Percentiles rank a stretch among this genome's conserved stretches.
Evolutionary conservation across 73 alveolate genomes (phyloP).

Genomic region (Paramecium sonneborni): DNA sequence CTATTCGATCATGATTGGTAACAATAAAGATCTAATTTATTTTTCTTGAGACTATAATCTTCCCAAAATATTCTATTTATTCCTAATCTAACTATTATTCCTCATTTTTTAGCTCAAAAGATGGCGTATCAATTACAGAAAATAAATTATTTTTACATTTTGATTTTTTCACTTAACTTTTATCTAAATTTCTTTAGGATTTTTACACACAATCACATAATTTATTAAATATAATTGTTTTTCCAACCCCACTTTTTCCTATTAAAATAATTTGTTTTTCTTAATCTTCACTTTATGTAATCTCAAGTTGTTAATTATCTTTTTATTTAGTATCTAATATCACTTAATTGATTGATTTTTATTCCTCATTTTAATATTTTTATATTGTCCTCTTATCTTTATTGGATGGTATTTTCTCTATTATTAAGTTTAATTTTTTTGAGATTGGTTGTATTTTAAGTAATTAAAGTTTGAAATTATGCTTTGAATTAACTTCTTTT

Average conservation of each 20-base stretch:
- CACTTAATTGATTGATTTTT: too few species aligned
- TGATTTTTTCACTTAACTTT: too few species aligned
- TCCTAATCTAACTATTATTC: neutral
- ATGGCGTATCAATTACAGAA: neutral
- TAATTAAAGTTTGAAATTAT: too few species aligned
- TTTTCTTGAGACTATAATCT: neutral
- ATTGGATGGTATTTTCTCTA: too few species aligned
- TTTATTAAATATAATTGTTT: neutral
- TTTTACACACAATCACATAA: neutral
- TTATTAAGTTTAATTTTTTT: too few species aligned
- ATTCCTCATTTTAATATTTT: too few species aligned
- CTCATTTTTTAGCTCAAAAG: neutral
- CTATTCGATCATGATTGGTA: neutral
- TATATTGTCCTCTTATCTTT: too few species aligned
- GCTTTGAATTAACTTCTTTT: too few species aligned
- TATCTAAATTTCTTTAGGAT: too few species aligned
- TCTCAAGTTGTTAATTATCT: too few species aligned
- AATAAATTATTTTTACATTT: neutral
- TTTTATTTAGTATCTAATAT: too few species aligned
- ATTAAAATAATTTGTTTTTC: neutral
- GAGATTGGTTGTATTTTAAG: too few species aligned
- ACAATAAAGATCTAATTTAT: neutral
- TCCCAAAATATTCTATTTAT: neutral
- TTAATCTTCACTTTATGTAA: neutral
- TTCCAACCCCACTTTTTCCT: neutral